Percentiles rank a stretch among this genome's conserved stretches.
Conservation (phyloP, 305 asterid species). For the Solanum chacoense region DNA sequence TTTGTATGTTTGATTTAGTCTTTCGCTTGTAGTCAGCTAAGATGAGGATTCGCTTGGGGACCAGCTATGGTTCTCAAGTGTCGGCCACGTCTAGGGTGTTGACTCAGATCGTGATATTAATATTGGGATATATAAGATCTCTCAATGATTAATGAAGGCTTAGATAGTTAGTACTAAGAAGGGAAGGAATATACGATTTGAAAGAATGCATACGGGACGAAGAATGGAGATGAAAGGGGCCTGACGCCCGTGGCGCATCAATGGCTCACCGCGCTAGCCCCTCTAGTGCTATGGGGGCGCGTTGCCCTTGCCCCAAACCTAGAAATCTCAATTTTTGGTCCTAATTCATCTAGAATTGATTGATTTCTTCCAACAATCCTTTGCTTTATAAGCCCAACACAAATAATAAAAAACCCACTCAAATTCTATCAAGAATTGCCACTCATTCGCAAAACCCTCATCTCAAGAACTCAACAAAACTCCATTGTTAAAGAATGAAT, state of each 20-base stretch:
- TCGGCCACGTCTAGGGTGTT: not conserved
- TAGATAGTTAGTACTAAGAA: not conserved
- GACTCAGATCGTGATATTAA: not conserved
- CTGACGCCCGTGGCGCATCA: not conserved
- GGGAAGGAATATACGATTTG: not conserved
- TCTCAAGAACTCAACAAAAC: too few species aligned
- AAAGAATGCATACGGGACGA: not conserved
- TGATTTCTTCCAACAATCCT: too few species aligned
- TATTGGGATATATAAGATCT: not conserved
- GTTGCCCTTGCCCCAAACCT: too few species aligned
- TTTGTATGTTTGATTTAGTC: not conserved
- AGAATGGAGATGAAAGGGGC: not conserved
- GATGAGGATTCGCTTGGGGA: not conserved
- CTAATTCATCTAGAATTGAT: too few species aligned
- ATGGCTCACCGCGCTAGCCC: not conserved
- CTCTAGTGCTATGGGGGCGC: too few species aligned
- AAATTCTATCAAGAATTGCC: too few species aligned
- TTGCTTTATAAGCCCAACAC: too few species aligned
- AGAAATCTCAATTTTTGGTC: too few species aligned
- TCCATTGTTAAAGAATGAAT: too few species aligned
- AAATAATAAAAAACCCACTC: too few species aligned
- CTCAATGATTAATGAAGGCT: not conserved
- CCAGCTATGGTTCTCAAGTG: not conserved
- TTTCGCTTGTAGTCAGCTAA: not conserved
- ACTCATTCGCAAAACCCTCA: too few species aligned